A percentile compares a stretch with the other conserved stretches of the same genome.
Evolutionary conservation across 208 protist genomes (phyloP).

Genomic region (Leishmania lainsoni): DNA sequence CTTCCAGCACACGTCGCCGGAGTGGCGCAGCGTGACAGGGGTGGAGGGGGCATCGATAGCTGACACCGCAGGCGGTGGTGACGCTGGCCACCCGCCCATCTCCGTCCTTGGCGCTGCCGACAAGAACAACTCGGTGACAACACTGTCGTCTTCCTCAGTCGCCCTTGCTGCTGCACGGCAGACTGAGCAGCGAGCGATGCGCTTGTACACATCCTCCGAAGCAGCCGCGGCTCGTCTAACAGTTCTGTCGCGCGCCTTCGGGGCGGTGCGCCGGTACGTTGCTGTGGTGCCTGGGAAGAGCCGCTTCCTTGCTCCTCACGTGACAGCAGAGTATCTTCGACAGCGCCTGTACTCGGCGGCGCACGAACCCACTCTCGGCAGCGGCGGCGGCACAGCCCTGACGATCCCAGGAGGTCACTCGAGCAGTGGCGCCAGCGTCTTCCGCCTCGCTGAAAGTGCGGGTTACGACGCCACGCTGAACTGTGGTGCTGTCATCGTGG

Average conservation of each 20-base stretch:
- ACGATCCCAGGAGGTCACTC: background rate
- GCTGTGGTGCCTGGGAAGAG: slow-evolving; percentile 34
- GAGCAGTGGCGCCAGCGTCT: slow-evolving; percentile 10
- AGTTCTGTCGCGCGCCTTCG: slow-evolving; percentile 66
- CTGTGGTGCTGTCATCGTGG: slow-evolving; percentile 81
- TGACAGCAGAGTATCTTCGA: slow-evolving; percentile 82
- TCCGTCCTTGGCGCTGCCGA: background rate
- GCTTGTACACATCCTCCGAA: slow-evolving; percentile 58
- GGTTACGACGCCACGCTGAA: slow-evolving; percentile 70
- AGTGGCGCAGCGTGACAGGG: slow-evolving; percentile 11
- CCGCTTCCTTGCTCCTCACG: slow-evolving; percentile 49
- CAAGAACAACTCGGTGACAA: background rate
- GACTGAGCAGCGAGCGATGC: slow-evolving; percentile 21
- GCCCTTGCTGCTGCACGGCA: background rate
- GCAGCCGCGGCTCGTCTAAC: slow-evolving; percentile 60
- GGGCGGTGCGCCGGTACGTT: slow-evolving; percentile 70
- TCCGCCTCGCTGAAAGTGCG: background rate
- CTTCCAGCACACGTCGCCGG: slow-evolving; percentile 35
- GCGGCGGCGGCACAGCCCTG: slow-evolving; percentile 10
- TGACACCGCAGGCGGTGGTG: background rate
- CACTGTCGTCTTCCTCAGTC: background rate
- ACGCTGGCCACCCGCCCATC: background rate
- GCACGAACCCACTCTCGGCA: slow-evolving; percentile 6
- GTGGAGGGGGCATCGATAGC: slow-evolving; percentile 13
- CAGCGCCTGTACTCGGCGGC: slow-evolving; percentile 41